Percentiles rank a stretch among this genome's conserved stretches.
Evolutionary conservation across 2,329 filamentous ascomycete genomes (phyloP).

Genomic region (Alternaria brassicicola): DNA sequence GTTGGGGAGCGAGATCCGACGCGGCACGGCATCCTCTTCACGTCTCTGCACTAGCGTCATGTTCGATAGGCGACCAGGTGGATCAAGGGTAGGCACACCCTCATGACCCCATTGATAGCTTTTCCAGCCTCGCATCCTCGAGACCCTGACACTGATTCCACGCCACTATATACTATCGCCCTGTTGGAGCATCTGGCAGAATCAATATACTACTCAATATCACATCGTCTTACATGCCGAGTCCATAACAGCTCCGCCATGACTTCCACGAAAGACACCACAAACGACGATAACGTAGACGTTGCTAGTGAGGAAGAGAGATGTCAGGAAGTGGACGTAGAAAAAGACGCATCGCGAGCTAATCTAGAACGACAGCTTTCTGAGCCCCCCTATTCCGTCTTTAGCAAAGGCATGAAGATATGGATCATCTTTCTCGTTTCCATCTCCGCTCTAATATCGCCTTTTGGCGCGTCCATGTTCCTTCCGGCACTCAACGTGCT

Average conservation of each 20-base stretch:
- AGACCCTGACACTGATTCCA: background rate
- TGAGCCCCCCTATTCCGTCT: slow-evolving; percentile 41
- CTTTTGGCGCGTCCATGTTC: slow-evolving; percentile 50
- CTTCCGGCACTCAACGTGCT: slow-evolving; percentile 46
- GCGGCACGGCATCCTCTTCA: slow-evolving; percentile 3
- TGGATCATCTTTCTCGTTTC: slow-evolving; percentile 58
- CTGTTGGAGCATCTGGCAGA: background rate
- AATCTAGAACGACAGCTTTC: slow-evolving; percentile 29
- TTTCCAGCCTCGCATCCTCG: background rate
- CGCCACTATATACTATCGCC: background rate
- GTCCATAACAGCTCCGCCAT: background rate
- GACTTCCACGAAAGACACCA: background rate
- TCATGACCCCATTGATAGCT: background rate
- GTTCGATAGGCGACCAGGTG: slow-evolving; percentile 4
- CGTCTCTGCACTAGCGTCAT: slow-evolving; percentile 10
- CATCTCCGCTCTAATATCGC: slow-evolving; percentile 56
- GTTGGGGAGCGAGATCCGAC: background rate
- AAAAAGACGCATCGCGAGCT: slow-evolving; percentile 16
- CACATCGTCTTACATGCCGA: background rate
- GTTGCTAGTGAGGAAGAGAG: background rate
- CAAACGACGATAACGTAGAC: background rate
- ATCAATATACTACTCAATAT: background rate
- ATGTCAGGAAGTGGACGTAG: slow-evolving; percentile 18
- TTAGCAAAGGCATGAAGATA: slow-evolving; percentile 49
- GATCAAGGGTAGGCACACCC: slow-evolving; percentile 2